Evolutionary conservation across 805 yeast genomes (phyloP), one percentile per base, ranked within the genome.

Genomic region (Nakazawaea sp.): DNA sequence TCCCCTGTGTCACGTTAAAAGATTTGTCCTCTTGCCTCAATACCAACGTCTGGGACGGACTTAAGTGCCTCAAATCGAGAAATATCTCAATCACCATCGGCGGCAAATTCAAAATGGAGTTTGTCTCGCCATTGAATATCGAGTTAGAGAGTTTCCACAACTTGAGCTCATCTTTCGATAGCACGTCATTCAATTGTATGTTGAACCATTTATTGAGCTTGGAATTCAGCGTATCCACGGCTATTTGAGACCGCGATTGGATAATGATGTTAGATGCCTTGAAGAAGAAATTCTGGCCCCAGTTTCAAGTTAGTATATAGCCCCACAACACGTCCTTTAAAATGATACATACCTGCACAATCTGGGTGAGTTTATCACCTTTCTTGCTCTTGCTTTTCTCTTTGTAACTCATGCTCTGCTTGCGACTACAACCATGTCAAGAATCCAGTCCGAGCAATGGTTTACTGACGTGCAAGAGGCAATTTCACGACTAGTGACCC

Each of bases 61-160:
- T 58, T 33, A 83, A 54, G 17, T 62, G 68, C 17, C 84, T 61
- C 38, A 85, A 63, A 51, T 86, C 94, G 40, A 87, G 62, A 46
- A 70, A 83, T 0, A 92, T 79, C 55, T 92, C 98, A 18, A 92
- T 69, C 12, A 92, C 84, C 55, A 92, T 66, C 2, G 97, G 96
- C 1, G 95, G 86, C 12, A 79, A 55, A n/a, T 49, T 42, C 3
- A 64, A 43, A 3, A 70, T 42, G 43, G 72, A 76, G 24, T 44
- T 45, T 16, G 44, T 44, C 21, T 34, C 35, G 12, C 33, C 37
- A 48, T 40, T 16, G 46, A 44, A 15, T 39, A 39, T 20, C 37
- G 47, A 18, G 33, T 30, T 21, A 41, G 16, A 33, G 39, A 42
- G 49, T 38, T 68, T 68, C 95, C 95, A 86, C 3, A 66, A 59